Evolutionary conservation across 1,139 yeast genomes (phyloP), one percentile per base, ranked within the genome.

Genomic region (Debaryomycetaceae sp.): DNA sequence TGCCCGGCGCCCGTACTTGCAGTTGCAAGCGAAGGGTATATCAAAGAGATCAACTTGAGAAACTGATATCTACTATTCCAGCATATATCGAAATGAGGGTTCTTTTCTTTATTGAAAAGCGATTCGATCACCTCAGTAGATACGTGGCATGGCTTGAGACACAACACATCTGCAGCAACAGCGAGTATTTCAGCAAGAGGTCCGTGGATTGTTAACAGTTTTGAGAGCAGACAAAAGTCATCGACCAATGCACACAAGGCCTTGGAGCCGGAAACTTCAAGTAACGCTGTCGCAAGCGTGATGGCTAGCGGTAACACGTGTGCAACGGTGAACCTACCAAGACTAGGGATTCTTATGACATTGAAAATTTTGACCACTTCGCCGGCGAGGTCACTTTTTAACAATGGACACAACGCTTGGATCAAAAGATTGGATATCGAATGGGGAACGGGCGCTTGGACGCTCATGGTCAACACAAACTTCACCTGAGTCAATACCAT

Each of bases 401-500:
- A 27, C 22, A 49, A 40, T 1, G 45, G 44, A 6, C 47, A 32
- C 11, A 62, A 32, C 11, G 40, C 35, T 1, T 37, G 29, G 3
- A 56, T 37, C 1, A 62, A 14, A 1, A 58, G 37, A 2, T 36
- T 33, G 2, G 47, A 24, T 0, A 62, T 30, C 2, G 43, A 38
- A 16, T 33, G 28, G 28, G 42, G 33, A 6, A n/a, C 14, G 1
- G 33, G 12, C 3, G 48, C 30, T 0, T 33, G 31, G 0, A 31
- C 38, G 4, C 64, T 58, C 7, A 62, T 28, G 5, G 53, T 29
- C 6, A 66, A 35, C 1, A 70, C 37, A 2, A 63, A 37, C 30
- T 66, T 66, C 11, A 73, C 33, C 32, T 51, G 58, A 34, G 75
- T 51, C 6, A 73, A 26, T 13, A 40, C 32, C 3, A 47, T 13